Base-by-base conservation (phyloP, 2,329 filamentous ascomycete genomes). In the Ophiostoma fasciatum region DNA sequence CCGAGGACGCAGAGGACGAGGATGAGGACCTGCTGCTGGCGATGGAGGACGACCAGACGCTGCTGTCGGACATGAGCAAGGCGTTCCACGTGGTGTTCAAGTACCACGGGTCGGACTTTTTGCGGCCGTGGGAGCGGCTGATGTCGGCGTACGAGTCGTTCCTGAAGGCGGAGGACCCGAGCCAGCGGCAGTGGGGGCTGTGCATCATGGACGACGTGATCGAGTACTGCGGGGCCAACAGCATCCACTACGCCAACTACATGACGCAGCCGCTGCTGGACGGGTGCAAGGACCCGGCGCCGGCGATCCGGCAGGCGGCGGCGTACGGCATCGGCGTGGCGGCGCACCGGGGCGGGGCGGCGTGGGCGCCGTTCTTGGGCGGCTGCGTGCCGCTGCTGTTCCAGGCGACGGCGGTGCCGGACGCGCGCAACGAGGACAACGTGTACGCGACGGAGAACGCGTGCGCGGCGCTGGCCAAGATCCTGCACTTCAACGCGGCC, bases 41-140 rank as follows among this genome's bases (percentile, higher is more conserved):
- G 11, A 87, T 98, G 32, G 90, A 98, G 56, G 90, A 98, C 48
- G 90, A 98, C 53, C 88, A 96, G 59, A 94, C 85, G 17, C 68
- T 98, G 14, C 70, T 98, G 29, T 94, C 87, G 2, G 90, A 98
- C 53, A 98, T 98, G 90, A 98, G 98, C 73, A 98, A 98, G 66
- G 88, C 90, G 1, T 98, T 93, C 71, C 90, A 98, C 60, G 88
- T 85, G 42, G 84, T 98, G 46, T 98, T 98, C 70, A 96, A 96
- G 66, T 87, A 94, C 61, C 85, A 94, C 54, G 82, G 83, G 18
- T 68, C 75, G 9, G 64, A 70, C 10, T 98, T 98, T 66, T 68
- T 98, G 36, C 79, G 77, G 5, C 67, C 83, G 28, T 98, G 88
- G 87, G 82, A 94, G 54, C 73, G 74, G 36, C 68, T 98, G 18